These are phyloP conservation scores for Cladorrhinum sp. DNA, from an alignment of 2,329 filamentous ascomycete genomes.

Conservation along the genomic window DNA sequence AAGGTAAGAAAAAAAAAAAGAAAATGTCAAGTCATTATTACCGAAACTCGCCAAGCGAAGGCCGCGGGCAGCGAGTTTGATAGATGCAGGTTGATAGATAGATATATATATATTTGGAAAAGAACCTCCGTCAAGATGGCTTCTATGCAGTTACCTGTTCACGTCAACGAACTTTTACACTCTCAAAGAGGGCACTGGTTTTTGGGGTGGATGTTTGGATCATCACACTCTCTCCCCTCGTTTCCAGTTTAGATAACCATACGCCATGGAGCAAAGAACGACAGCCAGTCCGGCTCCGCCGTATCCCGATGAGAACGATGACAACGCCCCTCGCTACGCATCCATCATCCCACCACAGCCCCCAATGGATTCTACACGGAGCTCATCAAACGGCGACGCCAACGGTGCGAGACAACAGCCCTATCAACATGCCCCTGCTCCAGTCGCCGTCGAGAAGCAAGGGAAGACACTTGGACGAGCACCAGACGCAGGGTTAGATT, in stretches of 20 bases:
- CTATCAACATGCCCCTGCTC: slow-evolving; percentile 4
- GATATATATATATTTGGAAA: slow-evolving; percentile 9
- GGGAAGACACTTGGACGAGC: slow-evolving; percentile 9
- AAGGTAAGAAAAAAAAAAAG: slow-evolving; percentile 7
- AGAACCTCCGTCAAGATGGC: not conserved
- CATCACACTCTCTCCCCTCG: not conserved
- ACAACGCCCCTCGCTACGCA: slow-evolving; percentile 1
- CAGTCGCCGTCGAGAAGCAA: slow-evolving; percentile 11
- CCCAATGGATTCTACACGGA: not conserved
- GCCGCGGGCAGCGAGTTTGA: not conserved
- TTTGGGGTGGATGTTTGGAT: slow-evolving; percentile 3
- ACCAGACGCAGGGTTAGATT: slow-evolving; percentile 28
- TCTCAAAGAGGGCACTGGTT: not conserved
- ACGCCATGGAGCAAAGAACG: slow-evolving; percentile 4
- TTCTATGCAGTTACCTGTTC: not conserved
- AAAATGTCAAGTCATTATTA: not conserved
- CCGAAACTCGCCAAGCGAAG: slow-evolving; percentile 18
- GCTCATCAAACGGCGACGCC: not conserved
- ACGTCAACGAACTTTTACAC: not conserved
- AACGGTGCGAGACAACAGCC: not conserved
- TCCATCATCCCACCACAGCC: slow-evolving; percentile 4
- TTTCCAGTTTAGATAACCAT: not conserved
- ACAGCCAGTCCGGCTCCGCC: not conserved
- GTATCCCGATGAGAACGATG: not conserved
- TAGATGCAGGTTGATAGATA: too few species aligned